A percentile compares a stretch with the other conserved stretches of the same genome.
These are phyloP conservation scores for Kwoniella heveanensis DNA, from an alignment of 768 basidiomycete genomes.

Conservation along the genomic window DNA sequence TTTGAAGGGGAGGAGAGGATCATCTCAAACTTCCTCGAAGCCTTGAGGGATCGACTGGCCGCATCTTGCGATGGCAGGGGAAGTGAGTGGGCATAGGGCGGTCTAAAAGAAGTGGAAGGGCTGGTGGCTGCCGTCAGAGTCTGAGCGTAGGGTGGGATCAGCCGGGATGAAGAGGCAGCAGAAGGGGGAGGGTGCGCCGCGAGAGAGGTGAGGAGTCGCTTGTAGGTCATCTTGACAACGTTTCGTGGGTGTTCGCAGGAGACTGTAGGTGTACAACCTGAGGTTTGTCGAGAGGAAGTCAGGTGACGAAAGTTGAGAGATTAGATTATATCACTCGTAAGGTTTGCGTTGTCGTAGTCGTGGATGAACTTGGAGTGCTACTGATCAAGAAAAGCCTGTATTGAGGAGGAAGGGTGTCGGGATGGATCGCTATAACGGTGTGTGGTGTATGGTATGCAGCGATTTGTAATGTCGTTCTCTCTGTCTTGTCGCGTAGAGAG, in stretches of 20 bases:
- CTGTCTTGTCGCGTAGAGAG: neutral
- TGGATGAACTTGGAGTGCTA: too few species aligned
- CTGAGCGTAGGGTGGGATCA: conserved; percentile 21
- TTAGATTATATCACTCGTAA: too few species aligned
- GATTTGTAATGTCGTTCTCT: neutral
- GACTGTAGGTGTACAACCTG: too few species aligned
- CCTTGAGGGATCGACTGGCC: conserved; percentile 7
- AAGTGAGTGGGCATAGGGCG: conserved; percentile 18
- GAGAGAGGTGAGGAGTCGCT: conserved; percentile 21
- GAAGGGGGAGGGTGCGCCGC: conserved; percentile 15
- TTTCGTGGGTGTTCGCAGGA: too few species aligned
- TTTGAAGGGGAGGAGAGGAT: neutral
- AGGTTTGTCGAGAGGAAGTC: too few species aligned
- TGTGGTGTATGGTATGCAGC: neutral
- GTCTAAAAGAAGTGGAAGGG: conserved; percentile 14
- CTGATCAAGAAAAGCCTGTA: neutral
- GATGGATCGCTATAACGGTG: neutral
- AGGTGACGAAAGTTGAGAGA: too few species aligned
- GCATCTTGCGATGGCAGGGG: neutral
- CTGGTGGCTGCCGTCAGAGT: neutral
- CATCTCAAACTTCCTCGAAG: conserved; percentile 15
- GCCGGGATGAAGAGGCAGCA: neutral
- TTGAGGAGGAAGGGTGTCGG: neutral
- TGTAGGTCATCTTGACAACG: conserved; percentile 13
- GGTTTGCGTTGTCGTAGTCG: too few species aligned